A percentile compares a stretch with the other conserved stretches of the same genome.
phyloP scores from a whole-genome alignment of 1,284 basidiomycete genomes.

The Erythrobasidium hasegawianum region DNA sequence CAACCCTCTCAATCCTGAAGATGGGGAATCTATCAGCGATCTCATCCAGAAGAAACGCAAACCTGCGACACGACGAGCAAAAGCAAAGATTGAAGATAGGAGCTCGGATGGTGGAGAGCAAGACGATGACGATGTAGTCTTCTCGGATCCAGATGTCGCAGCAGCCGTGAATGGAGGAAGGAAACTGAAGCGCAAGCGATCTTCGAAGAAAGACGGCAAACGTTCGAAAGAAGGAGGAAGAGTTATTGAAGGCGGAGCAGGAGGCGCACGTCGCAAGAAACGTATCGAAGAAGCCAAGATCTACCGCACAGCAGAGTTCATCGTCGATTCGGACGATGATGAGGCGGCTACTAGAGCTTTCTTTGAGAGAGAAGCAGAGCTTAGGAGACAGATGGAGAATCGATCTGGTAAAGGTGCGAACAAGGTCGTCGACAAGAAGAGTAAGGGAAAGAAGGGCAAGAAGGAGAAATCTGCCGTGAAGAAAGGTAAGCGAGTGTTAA shows the following conservation, averaged over 20 bases:
- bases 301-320: slow-evolving; percentile 85
- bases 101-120: slow-evolving; percentile 45
- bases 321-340: slow-evolving; percentile 54
- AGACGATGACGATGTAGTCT: slow-evolving; percentile 49
- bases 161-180: slow-evolving; percentile 49
- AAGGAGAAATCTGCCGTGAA: not conserved
- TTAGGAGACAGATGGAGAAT: slow-evolving; percentile 26
- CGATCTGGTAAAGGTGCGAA: slow-evolving; percentile 6
- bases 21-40: slow-evolving; percentile 64
- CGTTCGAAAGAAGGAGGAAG: slow-evolving; percentile 39
- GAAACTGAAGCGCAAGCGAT: slow-evolving; percentile 36
- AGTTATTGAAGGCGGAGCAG: slow-evolving; percentile 52
- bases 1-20: slow-evolving; percentile 65
- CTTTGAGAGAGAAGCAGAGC: slow-evolving; percentile 36
- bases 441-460: slow-evolving; percentile 5
- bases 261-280: slow-evolving; percentile 48
- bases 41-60: slow-evolving; percentile 63
- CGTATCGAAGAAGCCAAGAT: slow-evolving; percentile 60
- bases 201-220: slow-evolving; percentile 49
- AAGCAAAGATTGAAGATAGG: slow-evolving; percentile 55
- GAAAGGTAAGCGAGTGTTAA: not conserved
- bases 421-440: slow-evolving; percentile 15
- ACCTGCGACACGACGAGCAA: slow-evolving; percentile 39
- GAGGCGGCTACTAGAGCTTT: slow-evolving; percentile 28
- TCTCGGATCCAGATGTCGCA: slow-evolving; percentile 40